phyloP scores from a whole-genome alignment of 2,329 filamentous ascomycete genomes.

The Madurella fahalii region DNA sequence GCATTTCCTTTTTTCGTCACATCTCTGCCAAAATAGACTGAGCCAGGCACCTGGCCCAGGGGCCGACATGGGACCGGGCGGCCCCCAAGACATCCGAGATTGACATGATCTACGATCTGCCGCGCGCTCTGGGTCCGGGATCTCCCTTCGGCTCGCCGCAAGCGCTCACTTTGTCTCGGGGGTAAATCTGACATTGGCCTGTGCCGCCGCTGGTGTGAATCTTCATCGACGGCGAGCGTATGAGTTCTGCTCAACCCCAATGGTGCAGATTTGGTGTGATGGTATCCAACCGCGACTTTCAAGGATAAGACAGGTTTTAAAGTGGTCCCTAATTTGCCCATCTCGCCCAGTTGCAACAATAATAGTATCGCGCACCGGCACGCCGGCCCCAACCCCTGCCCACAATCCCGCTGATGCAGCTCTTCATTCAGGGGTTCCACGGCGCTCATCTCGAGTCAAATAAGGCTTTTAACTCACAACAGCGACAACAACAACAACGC shows the following conservation, averaged over 20 bases:
- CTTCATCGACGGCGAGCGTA: too few relatives aligned
- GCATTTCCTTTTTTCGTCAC: background rate
- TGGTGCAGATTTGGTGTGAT: background rate
- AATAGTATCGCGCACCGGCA: too few relatives aligned
- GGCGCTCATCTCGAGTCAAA: too few relatives aligned
- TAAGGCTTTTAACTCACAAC: too few relatives aligned
- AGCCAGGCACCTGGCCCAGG: background rate
- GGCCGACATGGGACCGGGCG: background rate
- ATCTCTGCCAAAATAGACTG: background rate
- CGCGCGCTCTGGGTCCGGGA: background rate
- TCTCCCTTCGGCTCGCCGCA: background rate
- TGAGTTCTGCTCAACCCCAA: background rate
- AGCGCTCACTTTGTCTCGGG: background rate
- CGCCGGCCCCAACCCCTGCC: too few relatives aligned
- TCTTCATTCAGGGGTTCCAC: too few relatives aligned
- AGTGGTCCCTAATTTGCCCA: too few relatives aligned
- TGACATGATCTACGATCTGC: constrained; percentile 1
- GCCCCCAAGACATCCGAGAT: background rate
- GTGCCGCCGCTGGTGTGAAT: background rate
- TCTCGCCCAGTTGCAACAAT: too few relatives aligned
- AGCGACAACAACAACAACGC: too few relatives aligned
- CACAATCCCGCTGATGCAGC: too few relatives aligned
- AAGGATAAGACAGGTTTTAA: too few relatives aligned
- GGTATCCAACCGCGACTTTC: too few relatives aligned
- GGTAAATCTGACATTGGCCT: background rate